Evolutionary conservation across 1,284 basidiomycete genomes (phyloP), one percentile per base, ranked within the genome.

Genomic region (Cerrena zonata): DNA sequence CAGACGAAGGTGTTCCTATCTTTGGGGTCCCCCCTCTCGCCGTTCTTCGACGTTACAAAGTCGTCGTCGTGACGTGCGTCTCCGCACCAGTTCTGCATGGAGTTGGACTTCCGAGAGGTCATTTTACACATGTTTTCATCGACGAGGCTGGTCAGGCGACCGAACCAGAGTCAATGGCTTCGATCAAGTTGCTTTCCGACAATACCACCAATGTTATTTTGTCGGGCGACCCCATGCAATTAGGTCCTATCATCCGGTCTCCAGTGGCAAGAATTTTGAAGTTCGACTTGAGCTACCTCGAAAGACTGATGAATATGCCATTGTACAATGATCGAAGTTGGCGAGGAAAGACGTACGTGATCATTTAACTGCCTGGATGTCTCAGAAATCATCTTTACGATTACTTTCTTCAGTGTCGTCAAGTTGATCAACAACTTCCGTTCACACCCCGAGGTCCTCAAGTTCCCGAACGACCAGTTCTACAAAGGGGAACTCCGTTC

Each of bases 221-320:
- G 0, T 76, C 78, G 2, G 82, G 83, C 0, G 83, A 85, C 57
- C 78, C 76, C 1, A 77, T 79, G 58, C 82, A 85, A 59, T 67
- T 85, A 1, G 79, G 82, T 0, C 82, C 83, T 0, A 76, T 84
- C 53, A 74, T 85, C 54, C 71, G 76, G 4, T 82, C 79, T 0
- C 51, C 56, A 2, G 64, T 79, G 25, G 79, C 79, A 2, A 62
- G 71, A n/a, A 61, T 69, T 25, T 65, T 81, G 1, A 79, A 79
- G 1, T 60, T 85, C 22, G 74, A 76, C 52, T 63, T 56, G 18
- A 83, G 79, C 56, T 84, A 76, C 53, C 64, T 85, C 5, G 77
- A 82, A 56, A 66, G 82, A 2, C 58, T 85, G 40, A 83, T 84
- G 80, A 53, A 52, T 5, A 62, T 65, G 12, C 69, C 71, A 0